Percentiles rank a stretch among this genome's conserved stretches.
Conservation (phyloP, 306 rosid species). For the Oemleria cerasiformis region DNA sequence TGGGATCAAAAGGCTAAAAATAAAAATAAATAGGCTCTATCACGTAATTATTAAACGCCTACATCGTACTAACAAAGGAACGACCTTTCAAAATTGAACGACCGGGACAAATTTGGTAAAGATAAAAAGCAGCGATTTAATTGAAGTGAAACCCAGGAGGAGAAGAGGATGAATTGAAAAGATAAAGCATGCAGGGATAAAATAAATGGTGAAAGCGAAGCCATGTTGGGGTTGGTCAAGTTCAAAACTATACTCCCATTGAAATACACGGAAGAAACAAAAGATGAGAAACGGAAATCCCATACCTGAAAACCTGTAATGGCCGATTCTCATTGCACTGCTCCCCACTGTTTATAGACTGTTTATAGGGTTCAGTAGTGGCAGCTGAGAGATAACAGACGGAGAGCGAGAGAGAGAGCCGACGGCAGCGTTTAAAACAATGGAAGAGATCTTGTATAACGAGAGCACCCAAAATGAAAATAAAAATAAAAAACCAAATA, state of each 20-base stretch:
- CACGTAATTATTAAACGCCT: not conserved
- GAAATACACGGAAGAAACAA: not conserved
- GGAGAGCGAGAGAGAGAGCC: not conserved
- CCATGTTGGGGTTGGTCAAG: not conserved
- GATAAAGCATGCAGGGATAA: not conserved
- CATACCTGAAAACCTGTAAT: slow-evolving; percentile 19
- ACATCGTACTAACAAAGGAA: not conserved
- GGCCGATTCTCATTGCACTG: slow-evolving; percentile 16
- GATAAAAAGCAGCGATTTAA: not conserved
- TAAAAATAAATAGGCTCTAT: not conserved
- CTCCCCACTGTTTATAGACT: not conserved
- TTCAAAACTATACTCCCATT: not conserved
- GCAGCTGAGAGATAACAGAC: not conserved
- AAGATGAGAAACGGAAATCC: not conserved
- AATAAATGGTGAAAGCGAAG: not conserved
- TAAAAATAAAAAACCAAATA: not conserved
- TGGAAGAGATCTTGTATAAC: slow-evolving; percentile 6
- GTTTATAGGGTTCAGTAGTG: slow-evolving; percentile 15
- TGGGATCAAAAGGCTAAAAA: not conserved
- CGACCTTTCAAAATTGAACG: not conserved
- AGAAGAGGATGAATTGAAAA: not conserved
- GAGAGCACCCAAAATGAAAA: not conserved
- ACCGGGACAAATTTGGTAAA: not conserved
- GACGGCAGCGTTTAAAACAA: slow-evolving; percentile 22
- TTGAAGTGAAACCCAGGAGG: not conserved